Conservation (phyloP, 176 grass and related monocot genomes). For the Triticum turgidum region DNA sequence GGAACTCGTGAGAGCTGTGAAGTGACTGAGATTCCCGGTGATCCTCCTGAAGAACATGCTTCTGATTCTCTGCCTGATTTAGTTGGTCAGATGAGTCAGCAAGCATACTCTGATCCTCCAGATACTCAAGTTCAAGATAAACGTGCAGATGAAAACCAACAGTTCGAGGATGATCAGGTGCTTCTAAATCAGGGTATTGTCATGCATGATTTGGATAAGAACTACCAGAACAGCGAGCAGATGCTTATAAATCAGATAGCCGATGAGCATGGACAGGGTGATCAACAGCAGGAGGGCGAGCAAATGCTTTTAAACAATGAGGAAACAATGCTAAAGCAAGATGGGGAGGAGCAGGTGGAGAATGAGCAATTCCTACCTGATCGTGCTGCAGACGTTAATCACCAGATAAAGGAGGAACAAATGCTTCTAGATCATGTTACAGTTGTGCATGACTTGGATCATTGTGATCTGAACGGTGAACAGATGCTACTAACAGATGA, state of each 20-base stretch:
- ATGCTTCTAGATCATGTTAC: slow-evolving; percentile 16
- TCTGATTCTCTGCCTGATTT: slow-evolving; percentile 18
- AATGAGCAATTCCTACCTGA: slow-evolving; percentile 1
- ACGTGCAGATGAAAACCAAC: background rate
- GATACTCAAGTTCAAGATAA: slow-evolving; percentile 28
- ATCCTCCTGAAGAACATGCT: slow-evolving; percentile 24
- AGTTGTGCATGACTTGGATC: slow-evolving; percentile 9
- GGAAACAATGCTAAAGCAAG: background rate
- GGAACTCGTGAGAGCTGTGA: slow-evolving; percentile 32
- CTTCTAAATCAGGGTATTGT: slow-evolving; percentile 19
- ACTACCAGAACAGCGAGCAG: slow-evolving; percentile 15
- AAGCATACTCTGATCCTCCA: background rate
- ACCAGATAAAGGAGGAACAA: slow-evolving; percentile 9
- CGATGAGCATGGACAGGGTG: slow-evolving; percentile 20
- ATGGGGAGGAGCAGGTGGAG: background rate
- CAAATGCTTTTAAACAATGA: slow-evolving; percentile 7
- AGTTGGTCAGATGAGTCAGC: slow-evolving; percentile 23
- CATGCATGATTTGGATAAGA: slow-evolving; percentile 2
- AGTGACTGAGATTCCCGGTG: slow-evolving; percentile 14
- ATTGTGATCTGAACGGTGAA: slow-evolving; percentile 13
- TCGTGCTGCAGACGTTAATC: background rate
- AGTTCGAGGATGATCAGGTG: background rate
- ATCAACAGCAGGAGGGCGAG: background rate
- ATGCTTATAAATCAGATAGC: background rate
- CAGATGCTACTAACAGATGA: slow-evolving; percentile 15